Conservation (phyloP, 192 early-diverging fungal genomes). For the Podila verticillata region DNA sequence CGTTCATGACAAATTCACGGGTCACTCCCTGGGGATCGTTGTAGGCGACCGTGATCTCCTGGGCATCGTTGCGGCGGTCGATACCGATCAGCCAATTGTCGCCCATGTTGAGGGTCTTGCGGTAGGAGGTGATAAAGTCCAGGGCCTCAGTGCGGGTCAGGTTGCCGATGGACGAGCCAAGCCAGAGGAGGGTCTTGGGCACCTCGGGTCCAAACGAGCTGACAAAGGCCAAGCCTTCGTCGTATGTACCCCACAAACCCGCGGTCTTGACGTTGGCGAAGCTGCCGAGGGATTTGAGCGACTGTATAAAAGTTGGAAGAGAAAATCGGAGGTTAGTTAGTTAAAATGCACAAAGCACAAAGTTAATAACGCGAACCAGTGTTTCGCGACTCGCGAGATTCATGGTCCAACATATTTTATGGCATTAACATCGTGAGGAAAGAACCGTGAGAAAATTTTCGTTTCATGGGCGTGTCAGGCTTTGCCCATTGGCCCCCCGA, state of each 20-base stretch:
- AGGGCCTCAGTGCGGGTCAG: conserved; percentile 69
- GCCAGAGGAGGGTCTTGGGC: conserved; percentile 85
- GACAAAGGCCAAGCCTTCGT: conserved; percentile 78
- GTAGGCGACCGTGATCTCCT: conserved; percentile 81
- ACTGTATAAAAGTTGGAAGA: conserved; percentile 36
- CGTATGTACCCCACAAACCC: conserved; percentile 91
- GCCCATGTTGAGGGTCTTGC: conserved; percentile 67
- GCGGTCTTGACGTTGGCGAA: conserved; percentile 76
- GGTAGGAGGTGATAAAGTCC: conserved; percentile 70
- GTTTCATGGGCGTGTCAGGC: neutral
- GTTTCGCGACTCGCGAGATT: no score
- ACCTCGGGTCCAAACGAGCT: conserved; percentile 58
- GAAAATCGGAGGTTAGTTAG: neutral
- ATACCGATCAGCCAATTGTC: conserved; percentile 88
- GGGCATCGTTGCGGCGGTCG: conserved; percentile 80
- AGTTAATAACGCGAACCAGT: no score
- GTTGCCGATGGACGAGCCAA: conserved; percentile 93
- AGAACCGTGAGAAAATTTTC: no score
- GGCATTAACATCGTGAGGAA: no score
- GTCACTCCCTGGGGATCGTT: conserved; percentile 84
- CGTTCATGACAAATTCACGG: conserved; percentile 86
- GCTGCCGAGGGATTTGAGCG: conserved; percentile 71
- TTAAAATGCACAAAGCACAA: no score
- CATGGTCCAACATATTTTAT: no score
- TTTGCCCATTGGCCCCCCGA: no score